phyloP scores from a whole-genome alignment of 805 yeast genomes.

The Ogataea minuta region DNA sequence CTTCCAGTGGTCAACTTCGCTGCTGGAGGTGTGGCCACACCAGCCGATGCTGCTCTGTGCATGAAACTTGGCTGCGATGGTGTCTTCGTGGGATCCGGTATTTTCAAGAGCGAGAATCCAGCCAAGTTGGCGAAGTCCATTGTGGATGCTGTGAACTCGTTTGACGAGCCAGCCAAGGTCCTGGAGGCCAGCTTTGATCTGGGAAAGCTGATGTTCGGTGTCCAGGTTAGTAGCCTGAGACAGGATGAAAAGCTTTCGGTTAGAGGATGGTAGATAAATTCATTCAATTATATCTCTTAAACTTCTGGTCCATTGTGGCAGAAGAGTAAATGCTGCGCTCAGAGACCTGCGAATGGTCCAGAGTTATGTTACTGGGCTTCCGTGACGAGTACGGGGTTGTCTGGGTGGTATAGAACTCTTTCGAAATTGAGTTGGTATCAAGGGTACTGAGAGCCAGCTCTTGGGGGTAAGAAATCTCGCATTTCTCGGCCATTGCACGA shows the following conservation, averaged over 20 bases:
- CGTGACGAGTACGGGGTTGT: constrained; percentile 6
- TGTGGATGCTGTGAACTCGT: constrained; percentile 75
- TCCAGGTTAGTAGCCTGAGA: constrained; percentile 51
- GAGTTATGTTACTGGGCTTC: constrained; percentile 1
- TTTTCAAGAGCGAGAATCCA: constrained; percentile 72
- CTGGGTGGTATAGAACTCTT: neutral
- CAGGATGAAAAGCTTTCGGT: constrained; percentile 46
- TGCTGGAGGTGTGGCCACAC: constrained; percentile 88
- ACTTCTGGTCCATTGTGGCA: constrained; percentile 10
- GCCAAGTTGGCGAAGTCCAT: constrained; percentile 73
- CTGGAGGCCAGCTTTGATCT: constrained; percentile 67
- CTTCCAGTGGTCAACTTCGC: constrained; percentile 84
- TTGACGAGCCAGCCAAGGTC: constrained; percentile 55
- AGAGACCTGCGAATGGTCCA: constrained; percentile 1
- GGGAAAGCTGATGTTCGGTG: constrained; percentile 77
- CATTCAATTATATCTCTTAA: constrained; percentile 5
- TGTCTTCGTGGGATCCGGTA: constrained; percentile 76
- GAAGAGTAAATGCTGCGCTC: constrained; percentile 14
- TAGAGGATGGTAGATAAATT: constrained; percentile 47
- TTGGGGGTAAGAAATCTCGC: constrained; percentile 7
- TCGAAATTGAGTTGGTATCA: neutral
- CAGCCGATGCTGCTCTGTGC: constrained; percentile 82
- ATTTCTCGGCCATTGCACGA: constrained; percentile 1
- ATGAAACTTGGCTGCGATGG: constrained; percentile 83
- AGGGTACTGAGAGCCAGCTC: constrained; percentile 8